Evolutionary conservation across 768 basidiomycete genomes (phyloP), one percentile per base, ranked within the genome.

Genomic region (Rhodotorula graminis): DNA sequence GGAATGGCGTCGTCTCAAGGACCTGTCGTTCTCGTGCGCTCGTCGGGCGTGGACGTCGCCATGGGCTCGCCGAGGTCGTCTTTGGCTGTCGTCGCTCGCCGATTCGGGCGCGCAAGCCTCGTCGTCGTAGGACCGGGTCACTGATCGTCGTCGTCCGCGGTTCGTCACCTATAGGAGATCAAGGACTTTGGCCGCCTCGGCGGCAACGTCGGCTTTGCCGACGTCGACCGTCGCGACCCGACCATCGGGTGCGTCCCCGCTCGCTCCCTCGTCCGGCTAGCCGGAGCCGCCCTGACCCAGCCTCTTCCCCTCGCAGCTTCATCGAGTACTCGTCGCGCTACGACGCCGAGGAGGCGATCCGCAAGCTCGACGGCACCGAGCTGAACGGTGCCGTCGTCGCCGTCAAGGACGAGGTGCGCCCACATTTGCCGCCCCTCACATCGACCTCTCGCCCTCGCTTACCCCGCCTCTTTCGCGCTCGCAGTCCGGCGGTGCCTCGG

Each of bases 161-260:
- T 46, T 12, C 44, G 44, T 40, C 61, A 0, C 18, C 27, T 37
- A 49, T 80, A 98, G 95, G 95, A 98, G 81, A 84, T 98, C 81
- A 98, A 98, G 83, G 95, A 98, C 80, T 97, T 94, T 73, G 95
- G 93, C 77, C 91, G 95, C 72, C 89, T 92, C 79, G 91, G 91
- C 62, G 93, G 92, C 56, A 90, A 88, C 79, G 92, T 97, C 69
- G 91, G 90, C 29, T 97, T 90, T 78, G 93, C 95, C 55, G 95
- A 98, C 80, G 89, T 98, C 72, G 94, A 98, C 80, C 89, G 92
- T 52, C 89, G 93, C 79, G 81, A 81, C 73, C 87, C 90, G 37
- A 90, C 90, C 46, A 88, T 92, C 84, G 95, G 95, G 94, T 96
- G 73, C 73, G 89, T 44, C 57, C 29, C 25, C 7, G 57, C 37